Base-by-base conservation (phyloP, 2,329 filamentous ascomycete species). In the Hymenotorrendiella dingleyae region DNA sequence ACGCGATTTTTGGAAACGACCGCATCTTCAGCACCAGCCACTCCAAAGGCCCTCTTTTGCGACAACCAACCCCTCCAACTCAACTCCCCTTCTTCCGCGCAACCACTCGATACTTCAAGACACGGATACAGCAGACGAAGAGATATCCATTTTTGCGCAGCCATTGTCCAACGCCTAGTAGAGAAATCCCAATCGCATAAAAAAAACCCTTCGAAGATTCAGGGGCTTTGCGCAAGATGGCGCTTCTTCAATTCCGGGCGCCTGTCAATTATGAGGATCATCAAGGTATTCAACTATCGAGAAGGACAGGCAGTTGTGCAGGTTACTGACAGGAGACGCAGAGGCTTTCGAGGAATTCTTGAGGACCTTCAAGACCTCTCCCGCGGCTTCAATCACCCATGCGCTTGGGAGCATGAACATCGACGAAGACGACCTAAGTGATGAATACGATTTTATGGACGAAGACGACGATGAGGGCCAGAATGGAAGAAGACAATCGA, bases 391-490 rank as follows among this genome's bases (percentile, higher is more conserved):
- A 46, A 80, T 94, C 54, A 81, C 86, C 28, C 83, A 90, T 62
- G 89, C 89, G 33, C 76, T 98, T 36, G 81, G 87, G 55, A 81
- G 84, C 54, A 80, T 98, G 57, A 85, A 85, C 59, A 85, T 98
- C 52, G 84, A 89, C 63, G 90, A 88, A 60, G 84, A 94, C 66
- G 85, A 84, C 55, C 74, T 86, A 30, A 89, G 84, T 65, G 90
- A 95, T 59, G 88, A 95, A 58, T 87, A 95, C 63, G 89, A 96
- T 59, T 86, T 94, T 61, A 88, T 94, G 80, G 87, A 94, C 62
- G 84, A 90, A 56, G 77, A 80, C 48, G 82, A 86, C 49, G 78
- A 79, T 40, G 50, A 54, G 21, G 49, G 71, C 14, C 69, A 70
- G 28, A 69, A 71, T 47, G 57, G 60, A 28, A 60, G 62, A 20